Percentiles rank a stretch among this genome's conserved stretches.
These are phyloP conservation scores for Lophiostoma macrostomum DNA, from an alignment of 495 filamentous ascomycete genomes.

Conservation along the genomic window DNA sequence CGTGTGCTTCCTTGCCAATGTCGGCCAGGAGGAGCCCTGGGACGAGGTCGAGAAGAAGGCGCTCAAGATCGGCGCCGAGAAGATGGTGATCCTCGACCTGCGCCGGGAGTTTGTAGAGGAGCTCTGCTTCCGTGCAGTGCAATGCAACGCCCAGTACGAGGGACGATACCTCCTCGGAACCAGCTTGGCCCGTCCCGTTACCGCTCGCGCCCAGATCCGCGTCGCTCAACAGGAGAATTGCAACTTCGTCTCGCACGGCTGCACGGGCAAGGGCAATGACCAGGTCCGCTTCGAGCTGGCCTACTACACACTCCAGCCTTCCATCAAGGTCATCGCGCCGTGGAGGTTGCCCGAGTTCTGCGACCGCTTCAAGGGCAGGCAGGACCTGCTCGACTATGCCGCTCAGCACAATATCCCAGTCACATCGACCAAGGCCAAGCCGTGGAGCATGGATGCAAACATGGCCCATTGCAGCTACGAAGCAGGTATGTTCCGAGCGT, in stretches of 20 bases:
- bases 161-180: slow-evolving; percentile 38
- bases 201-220: slow-evolving; percentile 75
- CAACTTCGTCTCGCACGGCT: slow-evolving; percentile 69
- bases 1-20: slow-evolving; percentile 56
- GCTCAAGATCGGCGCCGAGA: slow-evolving; percentile 63
- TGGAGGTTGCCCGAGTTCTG: slow-evolving; percentile 86
- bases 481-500: slow-evolving; percentile 58
- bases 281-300: slow-evolving; percentile 83
- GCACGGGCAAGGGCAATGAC: slow-evolving; percentile 85
- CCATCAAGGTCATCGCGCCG: slow-evolving; percentile 82
- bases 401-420: slow-evolving; percentile 75
- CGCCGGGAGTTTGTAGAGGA: slow-evolving; percentile 78
- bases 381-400: slow-evolving; percentile 87
- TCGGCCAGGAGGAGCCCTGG: slow-evolving; percentile 55
- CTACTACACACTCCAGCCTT: slow-evolving; percentile 63
- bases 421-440: slow-evolving; percentile 79
- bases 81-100: slow-evolving; percentile 63
- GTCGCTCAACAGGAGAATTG: slow-evolving; percentile 69
- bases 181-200: slow-evolving; percentile 81
- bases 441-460: slow-evolving; percentile 87
- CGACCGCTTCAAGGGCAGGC: slow-evolving; percentile 75
- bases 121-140: slow-evolving; percentile 82
- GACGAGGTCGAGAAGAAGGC: slow-evolving; percentile 65
- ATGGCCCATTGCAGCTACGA: slow-evolving; percentile 90
- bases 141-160: slow-evolving; percentile 86